A percentile compares a stretch with the other conserved stretches of the same genome.
These are phyloP conservation scores for Phytophthora syringae DNA, from an alignment of 352 stramenopile genomes.

Conservation along the genomic window DNA sequence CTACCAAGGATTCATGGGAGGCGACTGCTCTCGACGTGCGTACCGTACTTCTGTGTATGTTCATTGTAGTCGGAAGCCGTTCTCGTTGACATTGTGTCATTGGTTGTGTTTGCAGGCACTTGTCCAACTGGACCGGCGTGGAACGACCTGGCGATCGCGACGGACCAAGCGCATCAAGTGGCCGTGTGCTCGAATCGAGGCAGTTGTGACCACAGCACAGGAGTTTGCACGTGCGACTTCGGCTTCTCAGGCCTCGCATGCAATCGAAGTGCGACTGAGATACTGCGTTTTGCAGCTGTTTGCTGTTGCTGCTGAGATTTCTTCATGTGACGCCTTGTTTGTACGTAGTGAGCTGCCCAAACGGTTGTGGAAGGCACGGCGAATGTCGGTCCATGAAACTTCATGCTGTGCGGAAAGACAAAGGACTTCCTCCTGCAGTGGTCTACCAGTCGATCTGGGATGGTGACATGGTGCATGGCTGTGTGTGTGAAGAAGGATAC, in stretches of 20 bases:
- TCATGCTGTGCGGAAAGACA: conserved; percentile 67
- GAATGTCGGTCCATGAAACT: conserved; percentile 80
- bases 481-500: conserved; percentile 86
- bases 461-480: conserved; percentile 89
- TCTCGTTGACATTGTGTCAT: no score
- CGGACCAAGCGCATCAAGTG: conserved; percentile 59
- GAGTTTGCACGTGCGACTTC: conserved; percentile 77
- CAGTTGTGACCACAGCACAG: conserved; percentile 63
- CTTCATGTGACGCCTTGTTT: neutral
- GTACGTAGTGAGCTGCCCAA: conserved; percentile 64
- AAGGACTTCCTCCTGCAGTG: conserved; percentile 50
- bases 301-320: neutral
- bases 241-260: conserved; percentile 82
- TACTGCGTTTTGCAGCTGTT: neutral
- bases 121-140: conserved; percentile 66
- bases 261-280: conserved; percentile 62
- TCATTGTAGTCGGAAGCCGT: no score
- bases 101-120: conserved; percentile 47
- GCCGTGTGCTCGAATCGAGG: conserved; percentile 72
- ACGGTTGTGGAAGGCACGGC: conserved; percentile 66
- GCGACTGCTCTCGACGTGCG: conserved; percentile 90
- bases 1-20: conserved; percentile 86
- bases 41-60: no score
- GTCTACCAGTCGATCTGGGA: conserved; percentile 81
- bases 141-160: conserved; percentile 63